A percentile compares a stretch with the other conserved stretches of the same genome.
phyloP scores from a whole-genome alignment of 1,284 basidiomycete genomes.

The Cryptococcus neoformans region DNA sequence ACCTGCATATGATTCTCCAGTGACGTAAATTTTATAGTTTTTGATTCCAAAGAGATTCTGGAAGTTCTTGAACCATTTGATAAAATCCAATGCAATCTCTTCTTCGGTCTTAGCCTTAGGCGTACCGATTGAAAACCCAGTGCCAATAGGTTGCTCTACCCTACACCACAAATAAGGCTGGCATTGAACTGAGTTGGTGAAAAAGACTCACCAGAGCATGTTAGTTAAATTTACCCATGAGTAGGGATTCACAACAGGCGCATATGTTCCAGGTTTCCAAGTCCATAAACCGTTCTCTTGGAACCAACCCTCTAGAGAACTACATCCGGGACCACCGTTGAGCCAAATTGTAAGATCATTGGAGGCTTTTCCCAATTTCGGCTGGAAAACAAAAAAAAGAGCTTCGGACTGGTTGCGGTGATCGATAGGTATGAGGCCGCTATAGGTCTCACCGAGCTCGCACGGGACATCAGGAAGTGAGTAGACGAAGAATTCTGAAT shows the following conservation, averaged over 20 bases:
- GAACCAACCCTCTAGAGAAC: conserved; percentile 69
- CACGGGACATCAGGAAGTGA: conserved; percentile 20
- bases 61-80: conserved; percentile 23
- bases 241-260: conserved; percentile 63
- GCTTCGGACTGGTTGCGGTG: conserved; percentile 10
- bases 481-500: conserved; percentile 16
- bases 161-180: background rate
- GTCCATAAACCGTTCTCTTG: conserved; percentile 79
- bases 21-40: conserved; percentile 31
- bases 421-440: conserved; percentile 21
- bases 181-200: background rate
- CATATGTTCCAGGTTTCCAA: conserved; percentile 64
- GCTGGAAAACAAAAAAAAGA: conserved; percentile 22
- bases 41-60: conserved; percentile 17
- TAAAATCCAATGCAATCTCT: conserved; percentile 41
- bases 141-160: conserved; percentile 71
- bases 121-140: conserved; percentile 71
- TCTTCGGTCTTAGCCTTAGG: conserved; percentile 57
- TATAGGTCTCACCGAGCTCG: conserved; percentile 26
- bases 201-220: conserved; percentile 22
- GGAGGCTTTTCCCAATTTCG: conserved; percentile 19
- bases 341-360: conserved; percentile 32
- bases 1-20: conserved; percentile 46
- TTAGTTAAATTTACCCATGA: conserved; percentile 71
- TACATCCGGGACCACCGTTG: conserved; percentile 53